phyloP scores from a whole-genome alignment of 176 grass and related monocot genomes.

The Melocanna baccifera region DNA sequence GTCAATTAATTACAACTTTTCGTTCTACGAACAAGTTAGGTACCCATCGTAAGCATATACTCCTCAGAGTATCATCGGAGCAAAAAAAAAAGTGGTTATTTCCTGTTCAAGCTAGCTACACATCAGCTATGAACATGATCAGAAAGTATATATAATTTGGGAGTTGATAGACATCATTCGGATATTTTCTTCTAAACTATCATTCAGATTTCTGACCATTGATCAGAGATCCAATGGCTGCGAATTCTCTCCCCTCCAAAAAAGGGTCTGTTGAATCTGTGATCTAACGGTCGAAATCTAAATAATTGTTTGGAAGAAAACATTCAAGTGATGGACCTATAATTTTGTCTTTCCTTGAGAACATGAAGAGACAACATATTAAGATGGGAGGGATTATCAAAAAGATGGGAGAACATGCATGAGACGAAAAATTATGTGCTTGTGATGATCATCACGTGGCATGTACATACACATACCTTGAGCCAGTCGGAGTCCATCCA shows the following conservation, averaged over 20 bases:
- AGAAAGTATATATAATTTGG: not conserved
- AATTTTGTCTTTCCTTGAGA: not conserved
- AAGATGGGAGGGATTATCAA: not conserved
- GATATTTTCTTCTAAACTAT: too few species aligned
- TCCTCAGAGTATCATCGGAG: not conserved
- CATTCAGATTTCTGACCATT: too few species aligned
- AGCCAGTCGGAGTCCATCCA: conserved; percentile 90
- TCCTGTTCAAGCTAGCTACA: not conserved
- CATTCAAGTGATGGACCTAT: too few species aligned
- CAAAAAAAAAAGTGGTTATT: not conserved
- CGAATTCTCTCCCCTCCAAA: too few species aligned
- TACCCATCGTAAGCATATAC: not conserved
- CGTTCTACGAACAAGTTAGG: not conserved
- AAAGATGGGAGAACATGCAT: not conserved
- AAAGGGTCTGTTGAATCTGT: too few species aligned
- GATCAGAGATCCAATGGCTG: too few species aligned
- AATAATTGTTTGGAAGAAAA: too few species aligned
- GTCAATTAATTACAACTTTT: not conserved
- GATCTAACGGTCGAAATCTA: too few species aligned
- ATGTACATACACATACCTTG: conserved; percentile 48
- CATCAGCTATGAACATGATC: not conserved
- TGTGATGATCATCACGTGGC: not conserved
- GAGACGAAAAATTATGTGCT: not conserved
- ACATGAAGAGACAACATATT: not conserved
- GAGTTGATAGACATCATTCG: too few species aligned